phyloP scores from a whole-genome alignment of 164 flowering plant species.

The Cinnamomum micranthum region DNA sequence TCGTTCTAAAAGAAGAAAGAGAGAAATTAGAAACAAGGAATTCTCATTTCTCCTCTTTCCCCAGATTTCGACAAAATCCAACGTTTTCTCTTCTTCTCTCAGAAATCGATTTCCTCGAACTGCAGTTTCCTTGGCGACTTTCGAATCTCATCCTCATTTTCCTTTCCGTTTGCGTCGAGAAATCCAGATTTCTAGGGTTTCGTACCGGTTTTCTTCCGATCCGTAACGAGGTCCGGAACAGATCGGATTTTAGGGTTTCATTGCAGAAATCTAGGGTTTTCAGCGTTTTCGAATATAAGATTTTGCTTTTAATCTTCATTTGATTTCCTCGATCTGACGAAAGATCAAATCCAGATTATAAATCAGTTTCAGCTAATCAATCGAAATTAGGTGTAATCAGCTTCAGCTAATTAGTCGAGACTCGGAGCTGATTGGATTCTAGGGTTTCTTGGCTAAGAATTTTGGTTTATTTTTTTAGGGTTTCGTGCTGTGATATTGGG shows the following conservation, averaged over 20 bases:
- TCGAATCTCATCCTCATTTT: neutral
- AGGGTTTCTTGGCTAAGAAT: neutral
- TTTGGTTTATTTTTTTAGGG: no score
- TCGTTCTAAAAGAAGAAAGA: neutral
- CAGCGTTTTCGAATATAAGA: neutral
- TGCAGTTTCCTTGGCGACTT: neutral
- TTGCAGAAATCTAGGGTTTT: neutral
- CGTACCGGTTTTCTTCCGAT: neutral
- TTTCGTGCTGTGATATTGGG: neutral
- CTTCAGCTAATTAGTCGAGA: no score
- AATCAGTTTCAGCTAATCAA: no score
- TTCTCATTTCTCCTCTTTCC: neutral
- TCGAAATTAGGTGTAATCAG: no score
- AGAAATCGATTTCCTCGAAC: neutral
- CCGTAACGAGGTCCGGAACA: neutral
- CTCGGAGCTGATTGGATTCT: neutral
- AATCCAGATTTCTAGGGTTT: neutral
- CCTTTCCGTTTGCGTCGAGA: neutral
- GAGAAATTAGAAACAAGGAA: neutral
- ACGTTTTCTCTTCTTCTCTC: neutral
- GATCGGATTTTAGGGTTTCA: neutral
- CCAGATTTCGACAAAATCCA: neutral
- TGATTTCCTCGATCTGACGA: no score
- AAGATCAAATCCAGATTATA: no score
- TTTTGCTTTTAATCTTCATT: no score